phyloP scores from a whole-genome alignment of 164 flowering plant species.

The Buxus sempervirens region DNA sequence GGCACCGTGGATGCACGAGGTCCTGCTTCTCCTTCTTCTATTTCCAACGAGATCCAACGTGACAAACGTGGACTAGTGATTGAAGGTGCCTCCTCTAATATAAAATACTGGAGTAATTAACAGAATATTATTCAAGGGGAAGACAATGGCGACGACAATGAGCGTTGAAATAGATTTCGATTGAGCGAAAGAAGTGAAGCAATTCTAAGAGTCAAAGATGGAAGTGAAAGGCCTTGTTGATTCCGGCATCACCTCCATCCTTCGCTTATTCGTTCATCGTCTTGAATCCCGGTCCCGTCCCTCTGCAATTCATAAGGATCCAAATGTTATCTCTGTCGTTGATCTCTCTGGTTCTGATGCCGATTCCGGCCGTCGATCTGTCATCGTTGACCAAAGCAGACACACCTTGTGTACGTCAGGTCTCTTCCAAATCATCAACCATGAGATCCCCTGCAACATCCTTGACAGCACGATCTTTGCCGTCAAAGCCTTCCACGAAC shows the following conservation, averaged over 20 bases:
- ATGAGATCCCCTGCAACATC: neutral
- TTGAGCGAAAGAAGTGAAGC: slow-evolving; percentile 25
- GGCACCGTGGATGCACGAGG: no score
- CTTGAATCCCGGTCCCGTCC: neutral
- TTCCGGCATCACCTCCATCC: slow-evolving; percentile 19
- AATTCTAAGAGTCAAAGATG: slow-evolving; percentile 31
- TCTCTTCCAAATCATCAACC: neutral
- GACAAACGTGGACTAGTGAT: no score
- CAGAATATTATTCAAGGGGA: no score
- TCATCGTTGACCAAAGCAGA: neutral
- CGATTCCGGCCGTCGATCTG: neutral
- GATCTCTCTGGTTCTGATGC: neutral
- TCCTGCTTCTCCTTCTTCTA: no score
- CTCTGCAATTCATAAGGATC: neutral
- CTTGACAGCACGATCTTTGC: neutral
- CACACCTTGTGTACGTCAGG: neutral
- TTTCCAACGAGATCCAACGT: no score
- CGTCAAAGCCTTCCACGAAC: neutral
- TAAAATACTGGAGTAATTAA: no score
- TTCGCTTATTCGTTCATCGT: slow-evolving; percentile 15
- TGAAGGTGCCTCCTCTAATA: no score
- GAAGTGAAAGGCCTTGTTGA: slow-evolving; percentile 44
- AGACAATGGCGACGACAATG: neutral
- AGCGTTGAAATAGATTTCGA: neutral
- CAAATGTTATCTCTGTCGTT: neutral